A percentile compares a stretch with the other conserved stretches of the same genome.
These are phyloP conservation scores for Breviolum minutum DNA, from an alignment of 73 alveolate genomes.

Conservation along the genomic window DNA sequence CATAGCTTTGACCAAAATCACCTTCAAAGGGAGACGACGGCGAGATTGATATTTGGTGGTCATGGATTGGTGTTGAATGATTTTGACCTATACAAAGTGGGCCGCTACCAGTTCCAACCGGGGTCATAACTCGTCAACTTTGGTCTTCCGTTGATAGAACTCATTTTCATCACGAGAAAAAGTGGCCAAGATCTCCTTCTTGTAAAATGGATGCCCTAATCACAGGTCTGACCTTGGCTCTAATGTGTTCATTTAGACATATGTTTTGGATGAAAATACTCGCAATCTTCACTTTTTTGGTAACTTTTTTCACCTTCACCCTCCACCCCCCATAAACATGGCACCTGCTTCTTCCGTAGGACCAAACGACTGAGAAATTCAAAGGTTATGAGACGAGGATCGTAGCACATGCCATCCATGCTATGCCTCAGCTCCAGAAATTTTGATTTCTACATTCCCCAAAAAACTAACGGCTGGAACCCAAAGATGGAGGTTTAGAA, in stretches of 20 bases:
- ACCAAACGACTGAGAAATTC: conserved; percentile 55
- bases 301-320: background rate
- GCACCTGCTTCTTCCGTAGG: conserved; percentile 83
- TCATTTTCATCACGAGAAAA: too few species aligned
- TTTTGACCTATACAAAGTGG: too few species aligned
- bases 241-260: too few species aligned
- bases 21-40: background rate
- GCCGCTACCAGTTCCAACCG: too few species aligned
- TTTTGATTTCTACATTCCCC: too few species aligned
- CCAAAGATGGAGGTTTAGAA: background rate
- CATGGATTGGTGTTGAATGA: background rate
- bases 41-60: background rate
- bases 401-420: conserved; percentile 69
- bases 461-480: too few species aligned
- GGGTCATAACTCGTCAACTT: too few species aligned
- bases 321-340: background rate
- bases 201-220: too few species aligned
- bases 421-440: conserved; percentile 1
- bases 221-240: too few species aligned
- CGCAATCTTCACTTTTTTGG: background rate
- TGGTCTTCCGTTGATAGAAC: too few species aligned
- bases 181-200: too few species aligned
- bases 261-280: too few species aligned
- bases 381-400: conserved; percentile 61
- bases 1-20: conserved; percentile 53